A percentile compares a stretch with the other conserved stretches of the same genome.
Conservation (phyloP, 2,329 filamentous ascomycete species). For the Cercospora sojina region DNA sequence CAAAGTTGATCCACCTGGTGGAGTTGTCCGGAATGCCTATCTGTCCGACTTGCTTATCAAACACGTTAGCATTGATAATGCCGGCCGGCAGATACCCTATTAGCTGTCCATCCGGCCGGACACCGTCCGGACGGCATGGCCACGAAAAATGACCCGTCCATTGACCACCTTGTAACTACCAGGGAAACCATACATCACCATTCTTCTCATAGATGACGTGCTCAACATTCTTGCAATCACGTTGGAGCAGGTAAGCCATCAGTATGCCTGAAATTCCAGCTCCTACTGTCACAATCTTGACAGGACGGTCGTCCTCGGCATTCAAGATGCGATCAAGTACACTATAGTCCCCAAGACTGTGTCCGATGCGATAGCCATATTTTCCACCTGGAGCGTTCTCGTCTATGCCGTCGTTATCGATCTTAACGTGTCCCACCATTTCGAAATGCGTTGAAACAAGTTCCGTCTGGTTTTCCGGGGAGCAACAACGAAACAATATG, state of each 20-base stretch:
- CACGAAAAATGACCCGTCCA: no score
- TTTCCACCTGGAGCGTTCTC: background rate
- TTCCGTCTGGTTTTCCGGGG: background rate
- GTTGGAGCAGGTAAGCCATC: background rate
- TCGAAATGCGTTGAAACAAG: background rate
- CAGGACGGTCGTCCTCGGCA: background rate
- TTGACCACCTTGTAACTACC: background rate
- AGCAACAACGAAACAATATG: background rate
- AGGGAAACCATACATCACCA: background rate
- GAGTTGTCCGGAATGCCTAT: no score
- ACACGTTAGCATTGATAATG: no score
- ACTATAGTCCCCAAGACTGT: background rate
- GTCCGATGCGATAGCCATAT: background rate
- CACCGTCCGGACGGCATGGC: no score
- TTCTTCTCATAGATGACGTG: background rate
- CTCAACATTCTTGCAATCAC: background rate
- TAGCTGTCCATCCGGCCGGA: no score
- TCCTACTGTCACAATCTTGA: background rate
- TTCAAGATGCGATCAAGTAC: background rate
- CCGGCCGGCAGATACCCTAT: no score
- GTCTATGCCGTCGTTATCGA: background rate
- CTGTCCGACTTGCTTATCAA: no score
- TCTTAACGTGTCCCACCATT: background rate
- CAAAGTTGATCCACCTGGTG: no score
- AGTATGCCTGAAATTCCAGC: background rate